phyloP scores from a whole-genome alignment of 352 stramenopile genomes.

The Globisporangium paroecandrum region DNA sequence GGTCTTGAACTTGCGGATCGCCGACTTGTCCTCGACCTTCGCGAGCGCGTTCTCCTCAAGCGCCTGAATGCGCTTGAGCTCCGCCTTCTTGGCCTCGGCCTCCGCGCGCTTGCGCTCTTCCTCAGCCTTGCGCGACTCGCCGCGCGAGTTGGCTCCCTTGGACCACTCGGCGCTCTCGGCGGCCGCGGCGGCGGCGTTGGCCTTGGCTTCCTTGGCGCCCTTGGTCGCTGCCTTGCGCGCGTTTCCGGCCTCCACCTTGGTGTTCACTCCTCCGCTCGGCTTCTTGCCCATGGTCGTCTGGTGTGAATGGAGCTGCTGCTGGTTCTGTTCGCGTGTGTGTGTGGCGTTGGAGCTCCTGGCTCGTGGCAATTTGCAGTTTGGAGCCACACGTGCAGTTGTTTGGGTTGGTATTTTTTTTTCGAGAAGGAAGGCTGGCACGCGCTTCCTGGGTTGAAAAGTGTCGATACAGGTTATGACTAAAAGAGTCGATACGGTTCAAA shows the following conservation, averaged over 20 bases:
- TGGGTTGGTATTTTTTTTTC: neutral
- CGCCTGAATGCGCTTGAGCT: neutral
- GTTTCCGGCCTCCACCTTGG: neutral
- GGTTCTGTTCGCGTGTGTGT: neutral
- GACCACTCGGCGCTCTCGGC: neutral
- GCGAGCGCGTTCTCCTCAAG: neutral
- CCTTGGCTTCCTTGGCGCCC: slow-evolving; percentile 32
- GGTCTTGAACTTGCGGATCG: neutral
- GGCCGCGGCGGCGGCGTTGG: neutral
- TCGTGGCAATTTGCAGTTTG: neutral
- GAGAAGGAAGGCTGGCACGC: neutral
- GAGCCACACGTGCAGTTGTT: neutral
- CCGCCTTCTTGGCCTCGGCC: neutral
- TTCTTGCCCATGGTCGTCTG: neutral
- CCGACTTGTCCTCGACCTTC: neutral
- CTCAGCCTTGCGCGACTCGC: neutral
- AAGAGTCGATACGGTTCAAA: no score
- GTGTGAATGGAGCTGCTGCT: neutral
- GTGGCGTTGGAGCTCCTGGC: neutral
- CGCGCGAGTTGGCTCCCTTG: neutral
- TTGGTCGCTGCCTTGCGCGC: neutral
- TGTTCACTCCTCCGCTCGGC: slow-evolving; percentile 1
- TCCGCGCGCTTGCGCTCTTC: neutral
- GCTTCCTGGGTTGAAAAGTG: neutral
- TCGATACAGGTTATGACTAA: neutral